Percentiles rank a stretch among this genome's conserved stretches.
Conservation (phyloP, 306 rosid genomes). For the Abrus precatorius region DNA sequence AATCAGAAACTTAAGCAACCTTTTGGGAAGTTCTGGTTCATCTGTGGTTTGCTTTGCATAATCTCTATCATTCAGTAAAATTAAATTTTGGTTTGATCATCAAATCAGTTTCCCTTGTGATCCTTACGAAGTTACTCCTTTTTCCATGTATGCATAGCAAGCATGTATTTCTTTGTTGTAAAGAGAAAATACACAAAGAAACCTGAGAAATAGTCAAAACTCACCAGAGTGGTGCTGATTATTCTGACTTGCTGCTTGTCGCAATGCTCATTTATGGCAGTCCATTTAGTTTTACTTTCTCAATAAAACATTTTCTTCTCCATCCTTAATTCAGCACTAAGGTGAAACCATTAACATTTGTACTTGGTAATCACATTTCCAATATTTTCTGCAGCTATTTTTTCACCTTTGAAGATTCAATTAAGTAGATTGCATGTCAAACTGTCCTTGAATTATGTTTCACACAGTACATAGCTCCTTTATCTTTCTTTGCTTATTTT, state of each 20-base stretch:
- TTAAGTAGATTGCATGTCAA: slow-evolving; percentile 17
- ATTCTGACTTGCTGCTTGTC: background rate
- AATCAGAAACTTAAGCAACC: slow-evolving; percentile 13
- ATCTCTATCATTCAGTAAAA: background rate
- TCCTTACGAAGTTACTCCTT: slow-evolving; percentile 11
- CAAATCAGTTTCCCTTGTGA: slow-evolving; percentile 3
- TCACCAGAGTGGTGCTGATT: slow-evolving; percentile 11
- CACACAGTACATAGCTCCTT: background rate
- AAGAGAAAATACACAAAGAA: slow-evolving; percentile 2
- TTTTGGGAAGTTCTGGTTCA: slow-evolving; percentile 17
- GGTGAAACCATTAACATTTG: slow-evolving; percentile 13
- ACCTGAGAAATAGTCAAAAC: background rate
- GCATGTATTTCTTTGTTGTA: background rate
- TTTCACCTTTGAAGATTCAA: slow-evolving; percentile 28
- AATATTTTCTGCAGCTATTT: slow-evolving; percentile 26
- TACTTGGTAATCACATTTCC: background rate
- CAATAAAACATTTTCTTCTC: background rate
- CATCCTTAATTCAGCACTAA: slow-evolving; percentile 14
- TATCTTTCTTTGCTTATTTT: background rate
- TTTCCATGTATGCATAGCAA: slow-evolving; percentile 14
- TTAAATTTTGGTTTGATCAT: background rate
- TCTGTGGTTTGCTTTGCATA: slow-evolving; percentile 30
- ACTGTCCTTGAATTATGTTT: slow-evolving; percentile 16
- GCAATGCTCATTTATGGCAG: slow-evolving; percentile 17
- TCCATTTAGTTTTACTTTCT: slow-evolving; percentile 16